phyloP scores from a whole-genome alignment of 2,329 filamentous ascomycete genomes.

The Arthroderma sp. region DNA sequence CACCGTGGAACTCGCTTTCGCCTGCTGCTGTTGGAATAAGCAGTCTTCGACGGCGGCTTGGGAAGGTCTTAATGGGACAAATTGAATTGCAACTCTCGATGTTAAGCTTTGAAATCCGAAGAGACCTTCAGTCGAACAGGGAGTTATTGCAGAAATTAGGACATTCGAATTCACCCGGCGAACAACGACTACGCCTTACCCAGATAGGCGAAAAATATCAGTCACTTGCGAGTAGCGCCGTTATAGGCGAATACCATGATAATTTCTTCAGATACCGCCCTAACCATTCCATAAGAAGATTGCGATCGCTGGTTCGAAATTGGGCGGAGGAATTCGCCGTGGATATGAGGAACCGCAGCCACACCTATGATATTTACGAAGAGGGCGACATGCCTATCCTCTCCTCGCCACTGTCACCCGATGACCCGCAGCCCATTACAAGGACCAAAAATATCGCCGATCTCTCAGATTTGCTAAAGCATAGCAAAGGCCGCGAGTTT shows the following conservation, averaged over 20 bases:
- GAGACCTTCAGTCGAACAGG: constrained; percentile 23
- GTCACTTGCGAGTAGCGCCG: constrained; percentile 14
- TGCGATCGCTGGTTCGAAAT: constrained; percentile 13
- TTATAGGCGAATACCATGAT: constrained; percentile 15
- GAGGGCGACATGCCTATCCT: constrained; percentile 1
- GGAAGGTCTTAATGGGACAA: constrained; percentile 21
- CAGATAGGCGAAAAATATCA: constrained; percentile 12
- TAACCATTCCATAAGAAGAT: constrained; percentile 9
- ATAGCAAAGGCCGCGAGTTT: constrained; percentile 19
- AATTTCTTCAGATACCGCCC: constrained; percentile 12
- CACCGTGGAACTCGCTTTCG: constrained; percentile 17
- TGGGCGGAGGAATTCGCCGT: constrained; percentile 14
- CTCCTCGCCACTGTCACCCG: constrained; percentile 3
- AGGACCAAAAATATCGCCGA: constrained; percentile 9
- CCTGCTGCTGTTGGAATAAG: constrained; percentile 18
- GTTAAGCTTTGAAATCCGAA: constrained; percentile 25
- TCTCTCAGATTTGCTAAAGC: constrained; percentile 8
- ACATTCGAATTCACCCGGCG: constrained; percentile 11
- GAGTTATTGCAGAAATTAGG: constrained; percentile 15
- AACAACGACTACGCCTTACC: constrained; percentile 12
- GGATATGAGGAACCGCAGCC: constrained; percentile 13
- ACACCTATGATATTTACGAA: constrained; percentile 13
- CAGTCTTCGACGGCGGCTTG: constrained; percentile 20
- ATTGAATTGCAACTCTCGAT: constrained; percentile 22
- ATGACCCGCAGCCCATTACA: constrained; percentile 10